Evolutionary conservation across 192 early-diverging fungal genomes (phyloP).

Genomic region (Mortierella hygrophila): DNA sequence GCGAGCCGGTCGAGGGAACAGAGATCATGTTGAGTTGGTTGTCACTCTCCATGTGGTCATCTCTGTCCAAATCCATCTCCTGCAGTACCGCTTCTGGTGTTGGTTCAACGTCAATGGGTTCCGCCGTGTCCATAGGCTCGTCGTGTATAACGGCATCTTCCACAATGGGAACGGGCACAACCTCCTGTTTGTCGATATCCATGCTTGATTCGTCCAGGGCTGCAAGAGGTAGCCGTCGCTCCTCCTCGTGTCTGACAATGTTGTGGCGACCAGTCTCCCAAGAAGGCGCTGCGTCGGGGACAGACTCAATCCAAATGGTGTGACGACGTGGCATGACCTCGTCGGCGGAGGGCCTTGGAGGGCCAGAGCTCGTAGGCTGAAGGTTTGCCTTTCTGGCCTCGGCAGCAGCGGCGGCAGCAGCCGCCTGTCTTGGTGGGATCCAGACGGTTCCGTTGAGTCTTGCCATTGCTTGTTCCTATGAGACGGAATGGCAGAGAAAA

Average conservation of each 20-base stretch:
- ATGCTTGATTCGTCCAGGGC: conserved; percentile 18
- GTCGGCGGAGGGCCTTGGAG: conserved; percentile 46
- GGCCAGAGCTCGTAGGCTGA: conserved; percentile 28
- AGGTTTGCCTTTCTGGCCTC: conserved; percentile 1
- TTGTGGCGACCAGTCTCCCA: conserved; percentile 35
- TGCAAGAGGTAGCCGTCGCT: conserved; percentile 13
- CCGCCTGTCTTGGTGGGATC: conserved; percentile 35
- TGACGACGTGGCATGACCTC: conserved; percentile 51
- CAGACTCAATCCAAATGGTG: conserved; percentile 54
- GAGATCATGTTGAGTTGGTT: conserved; percentile 33
- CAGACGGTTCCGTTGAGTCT: conserved; percentile 47
- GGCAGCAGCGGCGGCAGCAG: conserved; percentile 13
- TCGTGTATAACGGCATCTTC: background rate
- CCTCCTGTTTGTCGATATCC: conserved; percentile 42
- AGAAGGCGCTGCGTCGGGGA: conserved; percentile 30
- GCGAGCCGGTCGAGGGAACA: conserved; percentile 40
- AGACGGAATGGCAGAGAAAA: background rate
- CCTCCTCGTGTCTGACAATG: conserved; percentile 13
- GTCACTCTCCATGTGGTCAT: conserved; percentile 41
- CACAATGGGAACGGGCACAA: conserved; percentile 1
- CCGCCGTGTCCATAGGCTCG: conserved; percentile 30
- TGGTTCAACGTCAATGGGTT: conserved; percentile 32
- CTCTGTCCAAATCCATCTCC: conserved; percentile 15
- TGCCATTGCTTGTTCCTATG: conserved; percentile 46
- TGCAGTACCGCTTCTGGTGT: background rate